Conservation (phyloP, 2,329 filamentous ascomycete species). For the Penicillium sp. region DNA sequence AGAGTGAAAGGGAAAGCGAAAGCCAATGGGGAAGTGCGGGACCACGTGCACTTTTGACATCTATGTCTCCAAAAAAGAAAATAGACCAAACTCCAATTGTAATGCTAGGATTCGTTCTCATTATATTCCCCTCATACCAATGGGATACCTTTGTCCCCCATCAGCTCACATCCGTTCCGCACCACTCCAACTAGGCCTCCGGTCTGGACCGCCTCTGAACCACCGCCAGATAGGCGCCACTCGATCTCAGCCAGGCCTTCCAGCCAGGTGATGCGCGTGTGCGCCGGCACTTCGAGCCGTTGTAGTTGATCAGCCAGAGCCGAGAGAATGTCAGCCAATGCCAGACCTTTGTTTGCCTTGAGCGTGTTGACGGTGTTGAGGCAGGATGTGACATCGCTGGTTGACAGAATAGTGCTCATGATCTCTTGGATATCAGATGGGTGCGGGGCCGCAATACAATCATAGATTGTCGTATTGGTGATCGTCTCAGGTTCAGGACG, state of each 20-base stretch:
- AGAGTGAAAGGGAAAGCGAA: neutral
- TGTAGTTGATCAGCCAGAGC: conserved; percentile 76
- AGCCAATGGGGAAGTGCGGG: neutral
- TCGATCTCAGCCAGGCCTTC: conserved; percentile 89
- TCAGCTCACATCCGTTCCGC: conserved; percentile 76
- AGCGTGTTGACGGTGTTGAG: conserved; percentile 81
- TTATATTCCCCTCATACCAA: conserved; percentile 9
- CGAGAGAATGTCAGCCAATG: conserved; percentile 89
- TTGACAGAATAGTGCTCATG: conserved; percentile 74
- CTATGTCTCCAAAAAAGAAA: neutral
- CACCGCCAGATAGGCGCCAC: conserved; percentile 81
- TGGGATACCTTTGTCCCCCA: conserved; percentile 41
- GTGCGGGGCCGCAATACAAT: conserved; percentile 92
- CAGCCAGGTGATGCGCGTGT: conserved; percentile 87
- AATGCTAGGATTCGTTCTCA: neutral
- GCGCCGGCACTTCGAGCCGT: conserved; percentile 75
- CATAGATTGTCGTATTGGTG: conserved; percentile 88
- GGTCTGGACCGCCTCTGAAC: conserved; percentile 82
- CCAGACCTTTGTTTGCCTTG: conserved; percentile 79
- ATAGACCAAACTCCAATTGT: neutral
- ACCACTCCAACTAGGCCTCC: conserved; percentile 88
- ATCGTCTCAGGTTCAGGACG: conserved; percentile 72
- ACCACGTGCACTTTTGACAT: neutral
- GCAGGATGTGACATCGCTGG: conserved; percentile 82
- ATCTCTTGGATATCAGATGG: conserved; percentile 84